These are phyloP conservation scores for Cladosporium phlei DNA, from an alignment of 2,329 filamentous ascomycete genomes.

Conservation along the genomic window DNA sequence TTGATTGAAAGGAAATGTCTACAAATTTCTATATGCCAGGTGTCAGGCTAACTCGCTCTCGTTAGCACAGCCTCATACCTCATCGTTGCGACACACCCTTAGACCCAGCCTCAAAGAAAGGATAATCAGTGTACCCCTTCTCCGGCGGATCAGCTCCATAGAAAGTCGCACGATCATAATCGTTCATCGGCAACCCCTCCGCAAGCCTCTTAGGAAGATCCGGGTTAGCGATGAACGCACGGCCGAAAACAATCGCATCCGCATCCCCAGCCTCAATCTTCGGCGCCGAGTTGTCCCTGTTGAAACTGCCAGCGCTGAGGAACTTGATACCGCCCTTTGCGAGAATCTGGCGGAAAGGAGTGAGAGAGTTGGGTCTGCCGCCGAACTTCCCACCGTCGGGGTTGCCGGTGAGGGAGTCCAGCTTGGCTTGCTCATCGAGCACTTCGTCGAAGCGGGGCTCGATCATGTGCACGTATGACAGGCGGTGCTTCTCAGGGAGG, in stretches of 20 bases:
- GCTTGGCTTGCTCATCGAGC: constrained; percentile 23
- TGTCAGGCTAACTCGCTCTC: too few relatives aligned
- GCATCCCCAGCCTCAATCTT: constrained; percentile 38
- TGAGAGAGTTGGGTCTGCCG: constrained; percentile 32
- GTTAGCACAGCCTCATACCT: too few relatives aligned
- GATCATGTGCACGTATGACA: constrained; percentile 58
- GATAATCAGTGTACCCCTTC: constrained; percentile 40
- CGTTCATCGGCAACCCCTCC: constrained; percentile 35
- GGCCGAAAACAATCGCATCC: constrained; percentile 43
- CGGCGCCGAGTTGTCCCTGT: constrained; percentile 32
- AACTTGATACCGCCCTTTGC: constrained; percentile 27
- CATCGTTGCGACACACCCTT: constrained; percentile 6
- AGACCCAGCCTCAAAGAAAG: constrained; percentile 20
- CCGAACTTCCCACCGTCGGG: constrained; percentile 19
- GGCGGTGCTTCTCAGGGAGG: constrained; percentile 41
- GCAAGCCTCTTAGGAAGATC: constrained; percentile 42
- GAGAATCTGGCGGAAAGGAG: constrained; percentile 22
- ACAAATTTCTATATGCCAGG: too few relatives aligned
- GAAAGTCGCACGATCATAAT: constrained; percentile 41
- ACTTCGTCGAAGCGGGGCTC: constrained; percentile 50
- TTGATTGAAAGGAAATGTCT: too few relatives aligned
- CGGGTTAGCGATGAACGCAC: constrained; percentile 46
- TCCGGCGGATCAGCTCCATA: constrained; percentile 29
- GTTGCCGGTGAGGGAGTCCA: constrained; percentile 21
- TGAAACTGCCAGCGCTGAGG: constrained; percentile 39